phyloP scores from a whole-genome alignment of 306 rosid genomes.

The Cucumis melo region DNA sequence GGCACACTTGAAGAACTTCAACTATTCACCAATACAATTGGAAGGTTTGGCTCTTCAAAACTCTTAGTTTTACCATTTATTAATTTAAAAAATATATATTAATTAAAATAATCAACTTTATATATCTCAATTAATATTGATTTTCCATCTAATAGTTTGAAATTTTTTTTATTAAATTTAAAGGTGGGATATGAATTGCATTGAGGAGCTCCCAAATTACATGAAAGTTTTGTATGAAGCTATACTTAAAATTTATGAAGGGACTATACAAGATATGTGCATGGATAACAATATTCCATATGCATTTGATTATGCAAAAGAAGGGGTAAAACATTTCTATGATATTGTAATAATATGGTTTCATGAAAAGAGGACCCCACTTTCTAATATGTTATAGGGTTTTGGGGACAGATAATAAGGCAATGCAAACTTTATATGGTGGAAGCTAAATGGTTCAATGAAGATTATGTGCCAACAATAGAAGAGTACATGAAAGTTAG shows the following conservation, averaged over 20 bases:
- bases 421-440: not conserved
- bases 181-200: slow-evolving; percentile 11
- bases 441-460: slow-evolving; percentile 1
- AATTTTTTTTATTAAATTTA: not conserved
- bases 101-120: too few species aligned
- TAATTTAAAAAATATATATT: not conserved
- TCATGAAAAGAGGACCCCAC: not conserved
- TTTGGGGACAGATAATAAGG: slow-evolving; percentile 11
- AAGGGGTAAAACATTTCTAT: not conserved
- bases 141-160: not conserved
- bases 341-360: not conserved
- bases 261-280: slow-evolving; percentile 1
- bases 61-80: too few species aligned
- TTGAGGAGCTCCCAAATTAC: not conserved
- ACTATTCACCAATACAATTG: not conserved
- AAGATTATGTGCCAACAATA: slow-evolving; percentile 12
- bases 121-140: too few species aligned
- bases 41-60: not conserved
- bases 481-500: slow-evolving; percentile 17
- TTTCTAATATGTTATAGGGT: not conserved
- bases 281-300: not conserved
- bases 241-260: slow-evolving; percentile 4
- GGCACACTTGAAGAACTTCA: not conserved
- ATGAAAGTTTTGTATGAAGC: not conserved
- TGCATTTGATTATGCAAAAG: slow-evolving; percentile 1